These are phyloP conservation scores for Ogataea trehalophila DNA, from an alignment of 805 yeast genomes.

Conservation along the genomic window DNA sequence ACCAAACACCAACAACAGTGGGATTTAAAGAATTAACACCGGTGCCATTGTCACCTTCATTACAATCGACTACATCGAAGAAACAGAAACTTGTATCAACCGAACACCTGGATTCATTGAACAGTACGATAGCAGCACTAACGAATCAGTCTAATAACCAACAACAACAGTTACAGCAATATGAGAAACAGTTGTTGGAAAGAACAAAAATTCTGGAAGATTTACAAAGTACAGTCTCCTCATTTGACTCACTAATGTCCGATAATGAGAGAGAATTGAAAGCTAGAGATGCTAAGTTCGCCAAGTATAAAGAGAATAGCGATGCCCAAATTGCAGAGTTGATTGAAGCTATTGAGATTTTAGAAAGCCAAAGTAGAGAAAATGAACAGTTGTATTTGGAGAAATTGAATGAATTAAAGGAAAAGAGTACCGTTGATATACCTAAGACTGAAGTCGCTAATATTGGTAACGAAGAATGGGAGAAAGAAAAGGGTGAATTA, in stretches of 20 bases:
- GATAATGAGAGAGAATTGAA: slow-evolving; percentile 41
- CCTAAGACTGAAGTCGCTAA: not conserved
- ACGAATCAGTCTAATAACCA: slow-evolving; percentile 10
- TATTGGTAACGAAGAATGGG: not conserved
- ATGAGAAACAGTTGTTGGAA: slow-evolving; percentile 34
- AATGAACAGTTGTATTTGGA: slow-evolving; percentile 44
- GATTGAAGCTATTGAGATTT: slow-evolving; percentile 50
- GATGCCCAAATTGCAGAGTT: slow-evolving; percentile 56
- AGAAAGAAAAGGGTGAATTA: not conserved
- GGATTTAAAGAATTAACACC: no score
- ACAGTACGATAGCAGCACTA: slow-evolving; percentile 4
- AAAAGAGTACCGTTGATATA: not conserved
- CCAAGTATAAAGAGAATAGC: slow-evolving; percentile 41
- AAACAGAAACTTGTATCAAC: no score
- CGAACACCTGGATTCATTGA: slow-evolving; percentile 1
- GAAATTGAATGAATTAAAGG: slow-evolving; percentile 38
- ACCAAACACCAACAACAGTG: no score
- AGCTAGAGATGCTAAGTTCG: slow-evolving; percentile 42
- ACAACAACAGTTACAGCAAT: slow-evolving; percentile 9
- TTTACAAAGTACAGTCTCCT: slow-evolving; percentile 42
- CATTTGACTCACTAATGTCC: slow-evolving; percentile 42
- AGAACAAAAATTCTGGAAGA: slow-evolving; percentile 44
- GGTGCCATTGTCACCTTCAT: no score
- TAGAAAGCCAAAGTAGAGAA: slow-evolving; percentile 52
- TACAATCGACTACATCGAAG: no score